Evolutionary conservation across 2,329 filamentous ascomycete genomes (phyloP), one percentile per base, ranked within the genome.

Genomic region (Aspergillus flavus): DNA sequence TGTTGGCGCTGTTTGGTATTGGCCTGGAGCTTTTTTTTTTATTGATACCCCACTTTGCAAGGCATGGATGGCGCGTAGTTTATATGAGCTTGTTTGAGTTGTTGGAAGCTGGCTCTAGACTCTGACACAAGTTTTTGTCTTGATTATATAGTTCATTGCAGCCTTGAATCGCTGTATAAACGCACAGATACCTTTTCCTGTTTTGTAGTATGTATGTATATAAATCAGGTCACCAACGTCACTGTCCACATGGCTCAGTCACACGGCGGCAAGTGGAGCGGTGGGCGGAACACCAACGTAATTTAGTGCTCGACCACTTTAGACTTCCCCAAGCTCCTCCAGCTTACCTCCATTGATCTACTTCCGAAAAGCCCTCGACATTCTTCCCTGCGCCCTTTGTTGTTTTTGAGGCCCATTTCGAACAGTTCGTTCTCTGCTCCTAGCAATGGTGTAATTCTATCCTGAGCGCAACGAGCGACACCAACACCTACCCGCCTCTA

Each of bases 401-500:
- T 48, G 9, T 43, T 16, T 43, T 28, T 23, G 26, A n/a, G 23
- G 30, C 36, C 30, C 21, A 4, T 28, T 30, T 55, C n/a, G 21
- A 52, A 21, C 9, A 26, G 7, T 34, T 26, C 16, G n/a, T 9
- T 46, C 48, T 45, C 26, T 50, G 26, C 11, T 23, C 4, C 65
- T 64, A 69, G 74, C 71, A 71, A 79, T 79, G 76, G 71, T 78
- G 69, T 77, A 73, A 70, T 61, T 46, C 64, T 60, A 43, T 61
- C 61, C 62, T 59, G 57, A 71, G 68, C 70, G 71, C 72, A 76
- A 66, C 65, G 61, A 71, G 67, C 68, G 68, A 70, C 28, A 66
- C 61, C 64, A 58, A 66, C 68, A 52, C 64, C 69, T 62, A 68
- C 66, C 75, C 74, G 74, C 77, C 81, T 87, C 81, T 78, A 93